A percentile compares a stretch with the other conserved stretches of the same genome.
Evolutionary conservation across 352 stramenopile species (phyloP).

Genomic region (Aphanomyces stellatus): DNA sequence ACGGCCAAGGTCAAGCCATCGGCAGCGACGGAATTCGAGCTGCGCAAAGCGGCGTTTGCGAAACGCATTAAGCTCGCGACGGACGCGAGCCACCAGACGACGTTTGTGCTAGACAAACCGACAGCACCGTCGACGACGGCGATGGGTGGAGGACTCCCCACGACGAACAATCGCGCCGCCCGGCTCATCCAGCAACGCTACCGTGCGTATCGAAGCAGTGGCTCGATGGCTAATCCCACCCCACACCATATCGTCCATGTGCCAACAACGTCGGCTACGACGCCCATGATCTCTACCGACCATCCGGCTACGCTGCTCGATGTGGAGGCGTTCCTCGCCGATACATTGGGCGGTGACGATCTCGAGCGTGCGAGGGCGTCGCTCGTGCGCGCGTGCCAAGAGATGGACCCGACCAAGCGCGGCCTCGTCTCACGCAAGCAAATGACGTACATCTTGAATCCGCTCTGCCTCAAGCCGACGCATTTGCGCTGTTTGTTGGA

Average conservation of each 20-base stretch:
- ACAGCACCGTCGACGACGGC: constrained; percentile 25
- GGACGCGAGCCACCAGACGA: constrained; percentile 46
- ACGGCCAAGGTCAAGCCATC: not conserved
- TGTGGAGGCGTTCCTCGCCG: not conserved
- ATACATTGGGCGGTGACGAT: not conserved
- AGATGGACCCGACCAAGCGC: not conserved
- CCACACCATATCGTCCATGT: too few species aligned
- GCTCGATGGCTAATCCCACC: constrained; percentile 37
- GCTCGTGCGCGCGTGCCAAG: not conserved
- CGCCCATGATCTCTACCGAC: not conserved
- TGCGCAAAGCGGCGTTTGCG: constrained; percentile 56
- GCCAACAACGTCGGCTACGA: not conserved
- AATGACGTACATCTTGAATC: not conserved
- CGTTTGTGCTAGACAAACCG: constrained; percentile 45
- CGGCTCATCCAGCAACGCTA: constrained; percentile 24
- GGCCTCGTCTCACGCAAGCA: not conserved
- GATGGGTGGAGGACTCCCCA: constrained; percentile 39
- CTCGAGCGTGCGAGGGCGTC: not conserved
- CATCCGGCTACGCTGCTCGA: not conserved
- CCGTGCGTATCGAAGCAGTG: constrained; percentile 13
- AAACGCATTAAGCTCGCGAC: constrained; percentile 71
- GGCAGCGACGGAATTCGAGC: constrained; percentile 49
- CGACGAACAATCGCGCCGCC: constrained; percentile 23
- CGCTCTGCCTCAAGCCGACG: not conserved
- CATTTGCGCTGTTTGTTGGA: not conserved